phyloP scores from a whole-genome alignment of 331 rosid genomes.

The Acacia pycnantha region DNA sequence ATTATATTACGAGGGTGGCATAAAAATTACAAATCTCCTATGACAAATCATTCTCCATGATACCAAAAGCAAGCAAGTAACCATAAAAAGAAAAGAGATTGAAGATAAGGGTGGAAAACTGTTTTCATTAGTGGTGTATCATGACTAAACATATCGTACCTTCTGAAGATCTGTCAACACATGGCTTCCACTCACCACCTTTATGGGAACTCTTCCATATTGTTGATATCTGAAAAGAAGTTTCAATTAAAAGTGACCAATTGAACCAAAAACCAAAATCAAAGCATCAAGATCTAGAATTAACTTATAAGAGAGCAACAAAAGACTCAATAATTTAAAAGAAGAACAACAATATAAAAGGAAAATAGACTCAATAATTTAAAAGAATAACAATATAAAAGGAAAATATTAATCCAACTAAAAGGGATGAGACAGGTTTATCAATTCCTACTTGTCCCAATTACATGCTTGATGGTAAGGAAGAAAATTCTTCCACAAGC shows the following conservation, averaged over 20 bases:
- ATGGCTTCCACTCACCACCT: slow-evolving; percentile 84
- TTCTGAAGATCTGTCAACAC: slow-evolving; percentile 63
- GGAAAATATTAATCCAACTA: background rate
- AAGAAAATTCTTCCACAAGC: background rate
- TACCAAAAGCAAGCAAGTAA: slow-evolving; percentile 17
- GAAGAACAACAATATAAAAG: slow-evolving; percentile 12
- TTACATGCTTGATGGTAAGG: background rate
- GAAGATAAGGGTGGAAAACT: background rate
- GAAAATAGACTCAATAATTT: background rate
- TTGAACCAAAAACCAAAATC: background rate
- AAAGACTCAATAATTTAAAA: slow-evolving; percentile 17
- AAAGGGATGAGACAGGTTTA: background rate
- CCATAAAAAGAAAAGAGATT: background rate
- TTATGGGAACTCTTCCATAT: slow-evolving; percentile 78
- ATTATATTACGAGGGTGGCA: background rate
- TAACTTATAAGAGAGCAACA: slow-evolving; percentile 13
- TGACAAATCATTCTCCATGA: background rate
- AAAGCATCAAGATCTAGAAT: slow-evolving; percentile 4
- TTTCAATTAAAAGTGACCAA: slow-evolving; percentile 32
- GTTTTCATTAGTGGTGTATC: slow-evolving; percentile 4
- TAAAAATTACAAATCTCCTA: background rate
- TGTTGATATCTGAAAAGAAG: slow-evolving; percentile 71
- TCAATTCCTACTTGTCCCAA: background rate
- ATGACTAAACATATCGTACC: slow-evolving; percentile 43
- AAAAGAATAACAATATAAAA: slow-evolving; percentile 10